Evolutionary conservation across 2,329 filamentous ascomycete species (phyloP).

Genomic region (Penicillium sp.): DNA sequence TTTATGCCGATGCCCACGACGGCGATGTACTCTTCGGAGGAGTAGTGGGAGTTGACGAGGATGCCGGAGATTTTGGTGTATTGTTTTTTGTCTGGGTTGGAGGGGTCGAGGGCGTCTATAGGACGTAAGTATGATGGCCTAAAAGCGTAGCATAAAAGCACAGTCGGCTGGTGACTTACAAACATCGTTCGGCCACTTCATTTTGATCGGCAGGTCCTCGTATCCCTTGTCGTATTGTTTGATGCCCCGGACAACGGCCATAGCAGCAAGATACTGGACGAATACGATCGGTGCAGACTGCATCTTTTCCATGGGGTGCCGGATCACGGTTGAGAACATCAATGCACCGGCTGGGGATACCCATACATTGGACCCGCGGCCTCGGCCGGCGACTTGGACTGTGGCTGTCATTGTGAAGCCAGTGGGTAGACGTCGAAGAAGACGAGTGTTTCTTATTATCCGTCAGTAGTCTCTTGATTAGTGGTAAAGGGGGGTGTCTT

Average conservation of each 20-base stretch:
- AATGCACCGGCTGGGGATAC: conserved; percentile 81
- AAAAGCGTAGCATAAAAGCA: background rate
- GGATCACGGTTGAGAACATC: conserved; percentile 83
- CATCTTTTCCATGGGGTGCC: conserved; percentile 71
- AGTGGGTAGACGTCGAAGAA: conserved; percentile 71
- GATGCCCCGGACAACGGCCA: conserved; percentile 81
- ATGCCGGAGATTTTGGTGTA: conserved; percentile 94
- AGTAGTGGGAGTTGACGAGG: conserved; percentile 82
- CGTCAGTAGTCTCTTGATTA: conserved; percentile 48
- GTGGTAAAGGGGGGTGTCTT: conserved; percentile 18
- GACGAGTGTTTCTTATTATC: conserved; percentile 62
- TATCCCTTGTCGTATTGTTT: conserved; percentile 76
- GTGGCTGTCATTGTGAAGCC: conserved; percentile 89
- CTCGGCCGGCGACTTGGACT: conserved; percentile 80
- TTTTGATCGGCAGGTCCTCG: conserved; percentile 68
- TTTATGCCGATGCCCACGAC: conserved; percentile 87
- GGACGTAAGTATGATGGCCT: background rate
- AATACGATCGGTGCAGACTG: conserved; percentile 79
- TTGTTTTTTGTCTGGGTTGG: conserved; percentile 42
- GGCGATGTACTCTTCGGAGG: conserved; percentile 71
- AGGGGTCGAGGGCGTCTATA: conserved; percentile 64
- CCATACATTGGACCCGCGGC: conserved; percentile 91
- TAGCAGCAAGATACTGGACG: conserved; percentile 84
- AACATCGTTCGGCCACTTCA: conserved; percentile 99
- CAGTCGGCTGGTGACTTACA: conserved; percentile 48